A percentile compares a stretch with the other conserved stretches of the same genome.
Conservation (phyloP, 2,329 filamentous ascomycete species). For the Fusarium cicatricum region DNA sequence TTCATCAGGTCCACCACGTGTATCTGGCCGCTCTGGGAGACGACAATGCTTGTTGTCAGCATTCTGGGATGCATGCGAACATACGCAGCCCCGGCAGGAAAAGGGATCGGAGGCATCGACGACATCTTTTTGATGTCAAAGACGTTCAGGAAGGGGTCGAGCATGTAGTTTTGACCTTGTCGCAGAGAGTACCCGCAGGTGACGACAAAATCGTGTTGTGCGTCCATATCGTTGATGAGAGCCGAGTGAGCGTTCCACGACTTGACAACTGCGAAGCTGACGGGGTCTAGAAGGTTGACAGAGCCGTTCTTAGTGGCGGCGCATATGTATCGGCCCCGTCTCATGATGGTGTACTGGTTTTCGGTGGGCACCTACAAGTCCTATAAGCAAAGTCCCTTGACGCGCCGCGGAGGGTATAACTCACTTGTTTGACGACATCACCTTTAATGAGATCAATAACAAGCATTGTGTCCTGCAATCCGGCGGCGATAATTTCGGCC, state of each 20-base stretch:
- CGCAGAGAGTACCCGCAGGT: constrained; percentile 93
- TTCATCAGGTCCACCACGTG: constrained; percentile 97
- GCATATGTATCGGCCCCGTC: constrained; percentile 88
- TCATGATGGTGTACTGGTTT: constrained; percentile 90
- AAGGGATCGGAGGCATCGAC: constrained; percentile 90
- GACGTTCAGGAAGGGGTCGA: constrained; percentile 93
- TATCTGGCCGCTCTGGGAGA: constrained; percentile 90
- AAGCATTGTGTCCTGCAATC: constrained; percentile 87
- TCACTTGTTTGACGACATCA: constrained; percentile 71
- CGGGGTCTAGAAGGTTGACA: constrained; percentile 86
- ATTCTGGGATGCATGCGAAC: constrained; percentile 97
- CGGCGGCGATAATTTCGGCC: constrained; percentile 84
- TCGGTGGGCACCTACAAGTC: constrained; percentile 69
- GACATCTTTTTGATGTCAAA: constrained; percentile 93
- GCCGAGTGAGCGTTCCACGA: constrained; percentile 91
- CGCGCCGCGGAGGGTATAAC: not conserved
- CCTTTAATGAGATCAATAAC: constrained; percentile 76
- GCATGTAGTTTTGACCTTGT: constrained; percentile 75
- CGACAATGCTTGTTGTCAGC: constrained; percentile 92
- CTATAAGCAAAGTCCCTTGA: constrained; percentile 43
- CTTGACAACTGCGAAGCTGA: constrained; percentile 80
- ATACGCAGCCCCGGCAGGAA: constrained; percentile 89
- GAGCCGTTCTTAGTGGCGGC: constrained; percentile 84
- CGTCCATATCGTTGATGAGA: constrained; percentile 95
- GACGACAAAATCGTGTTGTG: constrained; percentile 91